Evolutionary conservation across 352 stramenopile genomes (phyloP).

Genomic region (Thalassiosira hispida): DNA sequence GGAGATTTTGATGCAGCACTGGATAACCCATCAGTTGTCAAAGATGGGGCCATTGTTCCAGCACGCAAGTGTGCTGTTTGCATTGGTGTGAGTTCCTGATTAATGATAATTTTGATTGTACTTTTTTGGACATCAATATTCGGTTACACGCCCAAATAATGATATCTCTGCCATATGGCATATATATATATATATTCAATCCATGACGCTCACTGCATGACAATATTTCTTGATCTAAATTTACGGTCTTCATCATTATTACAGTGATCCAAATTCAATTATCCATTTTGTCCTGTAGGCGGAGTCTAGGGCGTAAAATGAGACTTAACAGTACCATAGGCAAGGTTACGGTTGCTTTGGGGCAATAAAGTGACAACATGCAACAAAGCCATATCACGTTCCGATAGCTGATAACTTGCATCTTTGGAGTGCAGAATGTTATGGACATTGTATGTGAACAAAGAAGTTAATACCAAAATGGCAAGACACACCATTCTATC

Average conservation of each 20-base stretch:
- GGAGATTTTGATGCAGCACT: slow-evolving; percentile 4
- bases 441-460: too few relatives aligned
- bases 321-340: too few relatives aligned
- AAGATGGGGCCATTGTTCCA: slow-evolving; percentile 15
- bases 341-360: too few relatives aligned
- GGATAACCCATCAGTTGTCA: slow-evolving; percentile 21
- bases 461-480: too few relatives aligned
- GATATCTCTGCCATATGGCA: too few relatives aligned
- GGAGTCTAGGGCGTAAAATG: slow-evolving; percentile 1
- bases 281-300: slow-evolving; percentile 15
- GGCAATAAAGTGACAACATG: too few relatives aligned
- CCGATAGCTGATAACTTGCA: too few relatives aligned
- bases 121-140: not conserved
- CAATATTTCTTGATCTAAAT: not conserved
- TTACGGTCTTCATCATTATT: not conserved
- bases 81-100: slow-evolving; percentile 16
- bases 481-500: too few relatives aligned
- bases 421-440: too few relatives aligned
- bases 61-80: slow-evolving; percentile 22
- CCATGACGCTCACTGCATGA: too few relatives aligned
- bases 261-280: slow-evolving; percentile 20
- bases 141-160: not conserved
- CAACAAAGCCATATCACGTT: too few relatives aligned
- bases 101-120: not conserved
- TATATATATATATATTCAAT: too few relatives aligned